Conservation (phyloP, 2,329 filamentous ascomycete species). For the Chaetomium olivaceum region DNA sequence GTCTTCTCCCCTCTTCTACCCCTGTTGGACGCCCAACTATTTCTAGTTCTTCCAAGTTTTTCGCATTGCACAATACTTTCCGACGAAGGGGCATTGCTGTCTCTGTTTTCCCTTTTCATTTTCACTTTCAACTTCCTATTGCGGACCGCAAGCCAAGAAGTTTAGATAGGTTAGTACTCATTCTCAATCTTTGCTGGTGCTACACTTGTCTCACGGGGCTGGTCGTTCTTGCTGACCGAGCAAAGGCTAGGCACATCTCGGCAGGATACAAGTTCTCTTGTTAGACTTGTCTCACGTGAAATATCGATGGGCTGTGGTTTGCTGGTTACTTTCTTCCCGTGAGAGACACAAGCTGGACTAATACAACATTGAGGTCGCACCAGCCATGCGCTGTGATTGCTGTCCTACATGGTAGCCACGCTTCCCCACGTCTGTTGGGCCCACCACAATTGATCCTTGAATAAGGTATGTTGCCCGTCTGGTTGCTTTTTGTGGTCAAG, state of each 20-base stretch:
- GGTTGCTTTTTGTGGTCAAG: not conserved
- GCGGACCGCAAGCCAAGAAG: not conserved
- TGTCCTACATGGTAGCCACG: not conserved
- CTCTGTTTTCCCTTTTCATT: not conserved
- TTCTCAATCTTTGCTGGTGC: not conserved
- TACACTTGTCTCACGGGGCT: not conserved
- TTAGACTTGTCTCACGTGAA: not conserved
- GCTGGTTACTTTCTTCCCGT: not conserved
- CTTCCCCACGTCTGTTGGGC: not conserved
- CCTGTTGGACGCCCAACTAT: too few species aligned
- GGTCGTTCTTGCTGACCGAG: not conserved
- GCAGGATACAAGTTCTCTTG: not conserved
- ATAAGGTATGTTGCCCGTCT: not conserved
- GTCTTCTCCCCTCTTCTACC: too few species aligned
- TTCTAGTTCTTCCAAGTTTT: too few species aligned
- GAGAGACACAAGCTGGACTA: not conserved
- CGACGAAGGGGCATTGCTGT: too few species aligned
- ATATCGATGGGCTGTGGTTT: not conserved
- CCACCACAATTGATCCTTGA: not conserved
- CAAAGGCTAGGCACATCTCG: not conserved
- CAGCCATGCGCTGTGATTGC: not conserved
- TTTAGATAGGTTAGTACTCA: not conserved
- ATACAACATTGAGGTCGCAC: not conserved
- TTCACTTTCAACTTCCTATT: not conserved
- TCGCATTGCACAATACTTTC: too few species aligned